These are phyloP conservation scores for Colletotrichum tropicicola DNA, from an alignment of 2,329 filamentous ascomycete genomes.

Conservation along the genomic window DNA sequence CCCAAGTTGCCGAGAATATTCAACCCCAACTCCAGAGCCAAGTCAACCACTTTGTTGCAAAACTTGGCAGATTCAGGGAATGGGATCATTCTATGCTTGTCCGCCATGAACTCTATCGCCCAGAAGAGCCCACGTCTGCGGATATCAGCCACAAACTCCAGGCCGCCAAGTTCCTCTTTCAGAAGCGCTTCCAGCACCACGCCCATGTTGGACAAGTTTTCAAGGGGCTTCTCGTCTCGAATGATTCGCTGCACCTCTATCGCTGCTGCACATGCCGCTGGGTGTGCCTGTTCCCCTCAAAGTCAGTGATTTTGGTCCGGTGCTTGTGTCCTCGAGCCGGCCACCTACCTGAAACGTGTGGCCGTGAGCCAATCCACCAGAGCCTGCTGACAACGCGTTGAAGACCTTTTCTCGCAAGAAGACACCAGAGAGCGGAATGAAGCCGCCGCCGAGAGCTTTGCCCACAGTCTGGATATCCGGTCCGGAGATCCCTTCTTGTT, in stretches of 20 bases:
- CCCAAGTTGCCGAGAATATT: slow-evolving; percentile 23
- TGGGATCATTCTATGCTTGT: neutral
- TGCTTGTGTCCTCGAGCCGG: too few relatives aligned
- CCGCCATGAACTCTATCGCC: slow-evolving; percentile 39
- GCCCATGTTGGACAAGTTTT: slow-evolving; percentile 41
- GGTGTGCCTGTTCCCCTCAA: slow-evolving; percentile 36
- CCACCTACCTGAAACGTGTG: slow-evolving; percentile 58
- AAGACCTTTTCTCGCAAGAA: slow-evolving; percentile 58
- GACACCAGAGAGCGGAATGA: slow-evolving; percentile 61
- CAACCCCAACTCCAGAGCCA: neutral
- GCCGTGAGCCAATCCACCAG: slow-evolving; percentile 61
- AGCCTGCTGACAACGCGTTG: slow-evolving; percentile 47
- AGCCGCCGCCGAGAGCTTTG: slow-evolving; percentile 67
- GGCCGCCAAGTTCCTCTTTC: slow-evolving; percentile 34
- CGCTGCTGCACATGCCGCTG: slow-evolving; percentile 46
- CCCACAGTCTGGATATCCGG: slow-evolving; percentile 68
- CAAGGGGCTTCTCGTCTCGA: slow-evolving; percentile 40
- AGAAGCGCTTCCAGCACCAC: slow-evolving; percentile 38
- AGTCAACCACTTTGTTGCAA: slow-evolving; percentile 3
- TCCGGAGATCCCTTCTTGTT: slow-evolving; percentile 27
- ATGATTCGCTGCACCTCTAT: slow-evolving; percentile 48
- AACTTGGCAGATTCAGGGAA: neutral
- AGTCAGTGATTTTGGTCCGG: too few relatives aligned
- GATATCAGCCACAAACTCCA: slow-evolving; percentile 47
- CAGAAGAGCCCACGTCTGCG: slow-evolving; percentile 53